Percentiles rank a stretch among this genome's conserved stretches.
phyloP scores from a whole-genome alignment of 108 stramenopile species.

The Pseudonitzschia pungens region DNA sequence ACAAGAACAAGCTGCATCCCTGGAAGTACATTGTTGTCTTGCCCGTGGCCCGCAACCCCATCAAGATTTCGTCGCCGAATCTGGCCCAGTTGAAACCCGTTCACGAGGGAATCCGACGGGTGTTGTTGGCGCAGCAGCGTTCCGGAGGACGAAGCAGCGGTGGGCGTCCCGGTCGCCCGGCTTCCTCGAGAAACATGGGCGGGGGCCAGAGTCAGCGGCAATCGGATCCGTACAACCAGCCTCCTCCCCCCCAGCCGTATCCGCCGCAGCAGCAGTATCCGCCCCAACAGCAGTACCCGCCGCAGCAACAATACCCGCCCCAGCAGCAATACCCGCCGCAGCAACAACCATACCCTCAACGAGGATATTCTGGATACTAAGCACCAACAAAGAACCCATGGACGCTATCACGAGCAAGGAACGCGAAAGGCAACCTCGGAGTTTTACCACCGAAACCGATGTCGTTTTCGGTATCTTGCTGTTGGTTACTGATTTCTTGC shows the following conservation, averaged over 20 bases:
- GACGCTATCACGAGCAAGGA: neutral
- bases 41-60: slow-evolving; percentile 82
- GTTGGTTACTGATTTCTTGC: neutral
- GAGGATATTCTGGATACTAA: slow-evolving; percentile 4
- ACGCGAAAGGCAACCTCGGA: neutral
- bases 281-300: slow-evolving; percentile 6
- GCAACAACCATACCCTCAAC: neutral
- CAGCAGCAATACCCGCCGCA: slow-evolving; percentile 12
- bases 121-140: slow-evolving; percentile 79
- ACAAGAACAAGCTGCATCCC: slow-evolving; percentile 90
- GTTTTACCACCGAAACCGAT: neutral
- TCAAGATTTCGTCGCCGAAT: slow-evolving; percentile 90
- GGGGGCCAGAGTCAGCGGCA: neutral
- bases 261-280: slow-evolving; percentile 17
- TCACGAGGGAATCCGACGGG: slow-evolving; percentile 84
- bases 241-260: neutral
- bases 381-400: neutral
- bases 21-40: slow-evolving; percentile 88
- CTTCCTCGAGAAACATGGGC: neutral
- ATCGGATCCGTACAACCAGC: slow-evolving; percentile 10
- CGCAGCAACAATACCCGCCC: slow-evolving; percentile 10
- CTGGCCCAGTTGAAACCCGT: slow-evolving; percentile 78
- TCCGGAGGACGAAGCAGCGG: slow-evolving; percentile 44
- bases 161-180: neutral
- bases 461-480: neutral